A percentile compares a stretch with the other conserved stretches of the same genome.
phyloP scores from a whole-genome alignment of 371 early-diverging fungal species.

The Mortierella sp. region DNA sequence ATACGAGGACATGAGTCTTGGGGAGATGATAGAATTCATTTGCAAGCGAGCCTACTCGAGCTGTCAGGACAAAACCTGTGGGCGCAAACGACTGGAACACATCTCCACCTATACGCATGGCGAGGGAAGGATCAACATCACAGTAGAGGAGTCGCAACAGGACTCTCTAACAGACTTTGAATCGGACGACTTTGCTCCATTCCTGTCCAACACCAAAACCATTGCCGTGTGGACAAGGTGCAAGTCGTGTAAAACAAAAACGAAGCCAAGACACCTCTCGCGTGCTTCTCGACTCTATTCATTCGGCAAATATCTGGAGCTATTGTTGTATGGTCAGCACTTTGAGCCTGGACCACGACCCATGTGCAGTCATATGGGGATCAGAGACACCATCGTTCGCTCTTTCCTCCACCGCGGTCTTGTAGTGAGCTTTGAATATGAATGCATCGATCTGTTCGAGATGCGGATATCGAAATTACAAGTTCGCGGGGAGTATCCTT shows the following conservation, averaged over 20 bases:
- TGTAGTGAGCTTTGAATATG: constrained; percentile 62
- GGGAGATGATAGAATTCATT: constrained; percentile 62
- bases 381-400: constrained; percentile 51
- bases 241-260: constrained; percentile 56
- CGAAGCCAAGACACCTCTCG: constrained; percentile 55
- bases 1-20: constrained; percentile 63
- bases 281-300: constrained; percentile 60
- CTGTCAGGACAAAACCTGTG: constrained; percentile 60
- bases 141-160: constrained; percentile 33
- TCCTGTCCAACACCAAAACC: constrained; percentile 14
- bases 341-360: constrained; percentile 55
- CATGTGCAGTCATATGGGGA: constrained; percentile 56
- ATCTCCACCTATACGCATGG: constrained; percentile 67
- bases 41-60: constrained; percentile 52
- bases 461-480: constrained; percentile 70
- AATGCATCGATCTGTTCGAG: constrained; percentile 65
- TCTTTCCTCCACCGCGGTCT: constrained; percentile 58
- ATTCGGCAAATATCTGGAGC: constrained; percentile 73
- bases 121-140: constrained; percentile 60
- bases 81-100: constrained; percentile 61
- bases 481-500: constrained; percentile 46
- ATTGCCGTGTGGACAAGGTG: constrained; percentile 64
- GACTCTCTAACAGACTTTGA: constrained; percentile 38
- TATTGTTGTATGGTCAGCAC: constrained; percentile 62
- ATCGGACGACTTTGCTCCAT: constrained; percentile 33